Percentiles rank a stretch among this genome's conserved stretches.
These are phyloP conservation scores for Yamadazyma friedrichii DNA, from an alignment of 1,139 yeast genomes.

Conservation along the genomic window DNA sequence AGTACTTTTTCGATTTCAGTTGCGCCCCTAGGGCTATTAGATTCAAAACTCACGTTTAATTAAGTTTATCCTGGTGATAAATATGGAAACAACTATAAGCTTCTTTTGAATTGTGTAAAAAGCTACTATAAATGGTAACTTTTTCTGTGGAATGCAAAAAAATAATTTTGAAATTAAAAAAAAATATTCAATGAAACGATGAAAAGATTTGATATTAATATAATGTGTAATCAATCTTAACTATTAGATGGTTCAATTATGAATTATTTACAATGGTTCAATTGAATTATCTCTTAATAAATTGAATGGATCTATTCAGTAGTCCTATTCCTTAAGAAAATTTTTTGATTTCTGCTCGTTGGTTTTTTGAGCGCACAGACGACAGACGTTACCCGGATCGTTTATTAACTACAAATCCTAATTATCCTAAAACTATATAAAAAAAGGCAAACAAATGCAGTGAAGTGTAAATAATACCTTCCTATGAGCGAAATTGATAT, in stretches of 20 bases:
- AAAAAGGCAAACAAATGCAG: not conserved
- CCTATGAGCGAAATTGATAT: no score
- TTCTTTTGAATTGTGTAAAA: not conserved
- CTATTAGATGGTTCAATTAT: no score
- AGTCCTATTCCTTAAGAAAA: conserved; percentile 7
- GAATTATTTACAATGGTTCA: no score
- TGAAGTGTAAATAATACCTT: no score
- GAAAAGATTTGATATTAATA: no score
- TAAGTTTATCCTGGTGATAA: not conserved
- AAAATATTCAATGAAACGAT: not conserved
- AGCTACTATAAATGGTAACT: no score
- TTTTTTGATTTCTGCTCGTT: conserved; percentile 2
- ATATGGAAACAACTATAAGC: not conserved
- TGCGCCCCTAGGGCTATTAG: conserved; percentile 23
- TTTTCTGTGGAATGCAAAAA: not conserved
- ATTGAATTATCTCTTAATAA: not conserved
- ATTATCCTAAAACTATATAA: not conserved
- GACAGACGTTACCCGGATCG: conserved; percentile 4
- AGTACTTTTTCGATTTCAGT: conserved; percentile 42
- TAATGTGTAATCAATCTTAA: no score
- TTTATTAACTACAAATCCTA: not conserved
- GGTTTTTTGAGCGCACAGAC: conserved; percentile 1
- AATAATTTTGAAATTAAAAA: no score
- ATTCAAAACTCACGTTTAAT: conserved; percentile 13
- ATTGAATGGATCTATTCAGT: conserved; percentile 8